Base-by-base conservation (phyloP, 495 filamentous ascomycete species). In the Lasiosphaeria miniovina region DNA sequence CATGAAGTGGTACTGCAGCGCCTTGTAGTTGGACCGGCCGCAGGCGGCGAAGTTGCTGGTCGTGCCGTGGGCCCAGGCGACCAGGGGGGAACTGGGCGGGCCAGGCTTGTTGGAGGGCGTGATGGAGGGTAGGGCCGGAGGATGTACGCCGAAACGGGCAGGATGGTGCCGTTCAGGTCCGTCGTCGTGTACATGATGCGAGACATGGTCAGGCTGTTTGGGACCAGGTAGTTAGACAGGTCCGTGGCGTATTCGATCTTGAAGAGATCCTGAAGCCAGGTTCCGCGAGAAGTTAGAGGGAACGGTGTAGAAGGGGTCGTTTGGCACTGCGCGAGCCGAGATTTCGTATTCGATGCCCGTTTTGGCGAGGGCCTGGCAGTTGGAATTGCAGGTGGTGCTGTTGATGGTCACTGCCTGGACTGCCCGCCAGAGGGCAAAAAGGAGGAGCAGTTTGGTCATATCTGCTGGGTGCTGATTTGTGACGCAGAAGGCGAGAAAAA, bases 21-120 rank as follows among this genome's bases (percentile, higher is more conserved):
- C 17, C 12, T 31, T n/a, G 17, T 49, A 49, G n/a, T 49, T 49
- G 46, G 12, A n/a, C 15, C 7, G 46, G 6, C 12, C 46, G n/a
- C 46, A 49, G 12, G 12, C 46, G 12, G 12, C 17, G 15, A 49
- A 31, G 12, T n/a, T 31, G 4, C 83, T 82, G 12, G 72, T 75
- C 14, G 83, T 84, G 1, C 82, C 82, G 62, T 84, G 83, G 5
- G 79, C 70, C 77, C 80, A 83, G 4, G 73, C 68, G 4, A 84
- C 75, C 14, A 79, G 59, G 17, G 80, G 80, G 38, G 14, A 61
- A 63, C 40, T 63, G 62, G 38, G 6, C 6, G 6, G 6, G 38
- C 38, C 46, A 35, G 36, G 9, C 51, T 61, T 49, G 46, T 49
- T 49, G 46, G 36, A 59, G 36, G 8, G 9, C 34, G 24, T 61